Evolutionary conservation across 352 stramenopile species (phyloP).

Genomic region (Pythium graminicola): DNA sequence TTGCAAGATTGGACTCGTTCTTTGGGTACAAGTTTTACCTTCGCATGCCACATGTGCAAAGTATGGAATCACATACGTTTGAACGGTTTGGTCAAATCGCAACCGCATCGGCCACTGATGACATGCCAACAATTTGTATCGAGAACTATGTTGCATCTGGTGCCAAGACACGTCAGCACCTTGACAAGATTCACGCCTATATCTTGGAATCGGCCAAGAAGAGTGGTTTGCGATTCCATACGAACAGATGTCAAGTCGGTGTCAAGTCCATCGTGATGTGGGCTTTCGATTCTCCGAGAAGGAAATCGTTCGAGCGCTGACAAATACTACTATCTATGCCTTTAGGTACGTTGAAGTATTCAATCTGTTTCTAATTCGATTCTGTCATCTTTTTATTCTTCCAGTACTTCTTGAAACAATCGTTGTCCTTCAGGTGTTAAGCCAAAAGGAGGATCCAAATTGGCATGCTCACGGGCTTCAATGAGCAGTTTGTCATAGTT

Average conservation of each 20-base stretch:
- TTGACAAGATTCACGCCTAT: slow-evolving; percentile 1
- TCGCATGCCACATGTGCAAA: background rate
- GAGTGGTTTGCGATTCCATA: background rate
- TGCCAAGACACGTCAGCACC: background rate
- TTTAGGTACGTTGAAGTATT: no score
- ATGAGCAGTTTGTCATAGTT: no score
- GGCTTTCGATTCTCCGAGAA: slow-evolving; percentile 1
- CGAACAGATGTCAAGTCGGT: background rate
- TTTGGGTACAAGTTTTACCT: slow-evolving; percentile 3
- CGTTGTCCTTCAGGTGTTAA: no score
- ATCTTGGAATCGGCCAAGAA: background rate
- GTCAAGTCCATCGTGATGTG: slow-evolving; percentile 1
- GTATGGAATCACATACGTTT: background rate
- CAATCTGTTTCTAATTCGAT: no score
- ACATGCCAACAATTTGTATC: slow-evolving; percentile 3
- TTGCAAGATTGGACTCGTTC: background rate
- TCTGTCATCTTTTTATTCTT: no score
- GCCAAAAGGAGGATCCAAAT: no score
- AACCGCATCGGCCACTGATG: background rate
- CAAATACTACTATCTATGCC: no score
- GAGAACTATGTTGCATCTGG: background rate
- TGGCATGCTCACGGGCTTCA: no score
- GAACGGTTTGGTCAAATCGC: background rate
- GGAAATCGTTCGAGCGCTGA: slow-evolving; percentile 2
- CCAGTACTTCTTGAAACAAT: no score